phyloP scores from a whole-genome alignment of 495 filamentous ascomycete genomes.

The Neurospora cerealis region DNA sequence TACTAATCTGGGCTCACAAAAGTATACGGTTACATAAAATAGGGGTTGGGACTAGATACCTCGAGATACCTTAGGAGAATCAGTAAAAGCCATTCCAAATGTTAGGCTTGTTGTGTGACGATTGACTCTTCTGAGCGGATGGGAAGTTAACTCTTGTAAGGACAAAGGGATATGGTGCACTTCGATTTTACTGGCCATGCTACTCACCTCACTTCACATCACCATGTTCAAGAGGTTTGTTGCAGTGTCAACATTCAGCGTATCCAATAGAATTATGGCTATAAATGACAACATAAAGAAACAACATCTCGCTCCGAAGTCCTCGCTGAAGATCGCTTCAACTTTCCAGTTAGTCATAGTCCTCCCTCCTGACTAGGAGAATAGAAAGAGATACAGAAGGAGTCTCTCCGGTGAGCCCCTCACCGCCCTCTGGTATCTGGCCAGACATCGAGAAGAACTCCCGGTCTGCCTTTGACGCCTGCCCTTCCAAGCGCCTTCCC shows the following conservation, averaged over 20 bases:
- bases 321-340: background rate
- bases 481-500: background rate
- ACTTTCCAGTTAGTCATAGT: background rate
- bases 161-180: background rate
- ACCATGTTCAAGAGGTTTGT: background rate
- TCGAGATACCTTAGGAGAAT: background rate
- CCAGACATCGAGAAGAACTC: background rate
- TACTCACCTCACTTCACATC: background rate
- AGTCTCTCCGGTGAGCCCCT: background rate
- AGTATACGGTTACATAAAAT: background rate
- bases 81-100: background rate
- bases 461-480: background rate
- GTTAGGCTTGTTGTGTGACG: background rate
- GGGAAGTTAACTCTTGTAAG: background rate
- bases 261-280: background rate
- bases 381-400: background rate
- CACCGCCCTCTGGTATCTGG: background rate
- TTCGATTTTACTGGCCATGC: background rate
- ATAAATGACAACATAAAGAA: background rate
- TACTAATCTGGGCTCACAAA: constrained; percentile 1
- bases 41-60: background rate
- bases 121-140: background rate
- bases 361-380: background rate
- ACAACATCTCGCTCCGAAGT: background rate
- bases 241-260: background rate